Evolutionary conservation across 495 filamentous ascomycete species (phyloP).

Genomic region (Tuber calosporum): DNA sequence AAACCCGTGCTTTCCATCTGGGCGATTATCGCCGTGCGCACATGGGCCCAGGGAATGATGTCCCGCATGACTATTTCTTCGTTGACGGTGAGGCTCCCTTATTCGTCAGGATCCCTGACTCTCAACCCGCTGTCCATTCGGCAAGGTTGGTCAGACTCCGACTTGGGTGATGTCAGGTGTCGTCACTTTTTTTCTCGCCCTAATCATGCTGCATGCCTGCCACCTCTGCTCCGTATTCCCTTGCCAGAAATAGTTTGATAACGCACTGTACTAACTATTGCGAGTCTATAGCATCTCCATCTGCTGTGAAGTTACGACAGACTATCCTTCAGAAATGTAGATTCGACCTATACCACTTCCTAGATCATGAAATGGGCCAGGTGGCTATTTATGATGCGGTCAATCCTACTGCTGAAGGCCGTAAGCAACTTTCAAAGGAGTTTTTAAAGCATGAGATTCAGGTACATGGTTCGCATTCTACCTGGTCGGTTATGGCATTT

Average conservation of each 20-base stretch:
- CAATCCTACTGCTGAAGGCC: constrained; percentile 79
- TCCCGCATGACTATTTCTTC: constrained; percentile 97
- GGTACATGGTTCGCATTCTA: constrained; percentile 47
- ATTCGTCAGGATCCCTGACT: constrained; percentile 30
- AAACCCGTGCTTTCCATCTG: constrained; percentile 93
- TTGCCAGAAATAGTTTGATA: constrained; percentile 30
- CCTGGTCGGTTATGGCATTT: constrained; percentile 4
- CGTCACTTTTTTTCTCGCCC: constrained; percentile 23
- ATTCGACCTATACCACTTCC: constrained; percentile 91
- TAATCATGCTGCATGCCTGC: constrained; percentile 19
- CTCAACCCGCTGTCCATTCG: constrained; percentile 28
- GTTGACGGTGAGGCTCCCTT: constrained; percentile 59
- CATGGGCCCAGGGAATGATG: constrained; percentile 73
- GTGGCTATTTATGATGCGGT: constrained; percentile 99
- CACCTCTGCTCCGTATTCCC: constrained; percentile 14
- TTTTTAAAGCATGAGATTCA: constrained; percentile 94
- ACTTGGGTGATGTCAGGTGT: constrained; percentile 14
- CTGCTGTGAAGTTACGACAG: constrained; percentile 80
- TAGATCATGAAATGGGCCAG: constrained; percentile 95
- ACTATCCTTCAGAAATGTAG: constrained; percentile 97
- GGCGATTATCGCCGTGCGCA: constrained; percentile 93
- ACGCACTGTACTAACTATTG: constrained; percentile 32
- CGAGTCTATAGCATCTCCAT: constrained; percentile 57
- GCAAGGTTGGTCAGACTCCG: constrained; percentile 16
- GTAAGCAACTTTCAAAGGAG: constrained; percentile 81